Evolutionary conservation across 768 basidiomycete species (phyloP).

Genomic region (Strobilomyces confusus): DNA sequence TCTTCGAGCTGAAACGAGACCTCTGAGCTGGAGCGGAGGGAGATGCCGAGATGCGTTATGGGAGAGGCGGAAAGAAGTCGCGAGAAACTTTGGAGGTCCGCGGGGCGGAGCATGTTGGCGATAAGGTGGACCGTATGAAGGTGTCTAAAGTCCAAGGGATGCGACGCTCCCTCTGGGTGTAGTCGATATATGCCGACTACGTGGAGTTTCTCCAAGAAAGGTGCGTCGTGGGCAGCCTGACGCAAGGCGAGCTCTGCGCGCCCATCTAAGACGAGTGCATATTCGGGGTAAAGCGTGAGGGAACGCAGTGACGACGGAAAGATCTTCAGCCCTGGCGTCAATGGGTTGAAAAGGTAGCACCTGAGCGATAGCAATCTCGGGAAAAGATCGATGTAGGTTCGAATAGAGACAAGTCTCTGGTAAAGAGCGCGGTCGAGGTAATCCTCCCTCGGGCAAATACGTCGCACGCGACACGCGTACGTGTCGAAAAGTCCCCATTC

Average conservation of each 20-base stretch:
- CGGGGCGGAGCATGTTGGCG: conserved; percentile 6
- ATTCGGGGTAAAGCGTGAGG: conserved; percentile 11
- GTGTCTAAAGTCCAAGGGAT: conserved; percentile 4
- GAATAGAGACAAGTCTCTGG: conserved; percentile 15
- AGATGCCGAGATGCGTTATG: conserved; percentile 4
- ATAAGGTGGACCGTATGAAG: conserved; percentile 10
- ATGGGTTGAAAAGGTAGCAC: conserved; percentile 10
- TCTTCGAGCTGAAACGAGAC: neutral
- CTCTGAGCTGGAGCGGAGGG: conserved; percentile 4
- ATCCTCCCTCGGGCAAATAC: neutral
- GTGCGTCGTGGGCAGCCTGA: conserved; percentile 15
- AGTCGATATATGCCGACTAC: conserved; percentile 4
- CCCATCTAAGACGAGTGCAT: conserved; percentile 7
- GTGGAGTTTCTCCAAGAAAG: conserved; percentile 9
- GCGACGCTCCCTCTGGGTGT: neutral
- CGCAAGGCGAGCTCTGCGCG: conserved; percentile 13
- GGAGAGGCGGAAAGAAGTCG: conserved; percentile 7
- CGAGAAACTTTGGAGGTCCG: conserved; percentile 5
- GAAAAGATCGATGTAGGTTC: conserved; percentile 7
- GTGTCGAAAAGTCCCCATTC: conserved; percentile 15
- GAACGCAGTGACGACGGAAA: conserved; percentile 16
- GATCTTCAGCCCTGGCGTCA: conserved; percentile 7
- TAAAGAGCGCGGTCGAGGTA: conserved; percentile 15
- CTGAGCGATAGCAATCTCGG: conserved; percentile 11
- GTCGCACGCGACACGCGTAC: conserved; percentile 17